Percentiles rank a stretch among this genome's conserved stretches.
Conservation (phyloP, 495 filamentous ascomycete genomes). For the Cetradonia linearis region DNA sequence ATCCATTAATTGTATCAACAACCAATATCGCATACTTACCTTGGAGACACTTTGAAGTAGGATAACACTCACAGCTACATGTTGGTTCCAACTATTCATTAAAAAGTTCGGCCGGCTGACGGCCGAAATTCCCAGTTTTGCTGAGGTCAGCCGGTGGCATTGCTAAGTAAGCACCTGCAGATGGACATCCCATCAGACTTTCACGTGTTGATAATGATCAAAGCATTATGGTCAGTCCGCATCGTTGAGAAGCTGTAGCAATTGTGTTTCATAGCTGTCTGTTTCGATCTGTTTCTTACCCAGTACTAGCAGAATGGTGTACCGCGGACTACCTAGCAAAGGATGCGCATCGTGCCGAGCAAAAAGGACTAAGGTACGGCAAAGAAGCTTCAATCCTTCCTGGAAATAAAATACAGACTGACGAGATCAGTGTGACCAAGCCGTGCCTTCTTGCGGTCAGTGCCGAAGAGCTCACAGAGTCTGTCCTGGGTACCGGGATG, state of each 20-base stretch:
- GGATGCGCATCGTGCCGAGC: slow-evolving; percentile 64
- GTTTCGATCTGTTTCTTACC: neutral
- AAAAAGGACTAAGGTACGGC: slow-evolving; percentile 47
- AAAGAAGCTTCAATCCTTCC: neutral
- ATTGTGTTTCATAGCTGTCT: neutral
- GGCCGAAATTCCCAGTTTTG: neutral
- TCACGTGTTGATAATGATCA: neutral
- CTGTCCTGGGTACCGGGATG: slow-evolving; percentile 63
- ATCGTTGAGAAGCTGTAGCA: neutral
- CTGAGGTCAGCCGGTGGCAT: neutral
- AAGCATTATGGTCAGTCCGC: neutral
- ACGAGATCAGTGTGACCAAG: slow-evolving; percentile 51
- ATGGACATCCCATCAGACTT: neutral
- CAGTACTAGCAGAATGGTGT: slow-evolving; percentile 46
- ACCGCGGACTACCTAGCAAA: slow-evolving; percentile 62
- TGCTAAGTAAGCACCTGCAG: neutral
- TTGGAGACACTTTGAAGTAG: neutral
- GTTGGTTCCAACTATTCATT: neutral
- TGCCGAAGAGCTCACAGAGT: slow-evolving; percentile 53
- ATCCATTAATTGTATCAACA: neutral
- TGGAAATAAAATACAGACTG: neutral
- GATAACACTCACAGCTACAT: neutral
- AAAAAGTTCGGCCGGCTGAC: neutral
- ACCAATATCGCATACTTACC: neutral
- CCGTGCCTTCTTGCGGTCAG: slow-evolving; percentile 54